Conservation (phyloP, 257 asterid genomes). For the Solanum sitiens region DNA sequence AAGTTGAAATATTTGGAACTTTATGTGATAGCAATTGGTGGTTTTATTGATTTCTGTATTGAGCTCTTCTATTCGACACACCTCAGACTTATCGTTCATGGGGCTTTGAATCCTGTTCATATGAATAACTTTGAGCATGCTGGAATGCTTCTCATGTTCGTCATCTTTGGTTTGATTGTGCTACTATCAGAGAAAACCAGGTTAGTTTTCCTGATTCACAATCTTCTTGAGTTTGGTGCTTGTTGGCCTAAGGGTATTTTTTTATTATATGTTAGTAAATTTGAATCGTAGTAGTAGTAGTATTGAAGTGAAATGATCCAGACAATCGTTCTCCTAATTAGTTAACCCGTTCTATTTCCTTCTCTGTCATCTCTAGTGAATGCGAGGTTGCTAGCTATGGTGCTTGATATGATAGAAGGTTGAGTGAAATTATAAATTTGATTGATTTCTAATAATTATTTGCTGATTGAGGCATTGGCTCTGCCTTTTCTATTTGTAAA, state of each 20-base stretch:
- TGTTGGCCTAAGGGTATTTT: neutral
- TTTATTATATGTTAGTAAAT: neutral
- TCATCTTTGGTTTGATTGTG: constrained; percentile 61
- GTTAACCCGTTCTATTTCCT: neutral
- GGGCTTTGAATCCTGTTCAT: constrained; percentile 74
- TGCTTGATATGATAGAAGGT: neutral
- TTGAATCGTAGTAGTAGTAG: neutral
- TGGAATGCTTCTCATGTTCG: constrained; percentile 97
- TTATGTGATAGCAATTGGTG: constrained; percentile 69
- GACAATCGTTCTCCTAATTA: neutral
- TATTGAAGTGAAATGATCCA: neutral
- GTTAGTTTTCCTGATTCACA: constrained; percentile 27
- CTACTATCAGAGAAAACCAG: constrained; percentile 78
- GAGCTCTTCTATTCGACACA: constrained; percentile 87
- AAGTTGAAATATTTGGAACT: constrained; percentile 81
- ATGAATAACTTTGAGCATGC: constrained; percentile 97
- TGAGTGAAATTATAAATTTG: neutral
- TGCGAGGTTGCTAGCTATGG: neutral
- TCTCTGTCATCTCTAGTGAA: neutral
- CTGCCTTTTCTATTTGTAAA: neutral
- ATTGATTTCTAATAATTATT: neutral
- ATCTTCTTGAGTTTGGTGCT: neutral
- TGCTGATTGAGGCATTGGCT: neutral
- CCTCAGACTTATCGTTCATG: constrained; percentile 69
- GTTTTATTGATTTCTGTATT: constrained; percentile 73